Percentiles rank a stretch among this genome's conserved stretches.
Conservation (phyloP, 306 rosid genomes). For the Astragalus glycyphyllos region DNA sequence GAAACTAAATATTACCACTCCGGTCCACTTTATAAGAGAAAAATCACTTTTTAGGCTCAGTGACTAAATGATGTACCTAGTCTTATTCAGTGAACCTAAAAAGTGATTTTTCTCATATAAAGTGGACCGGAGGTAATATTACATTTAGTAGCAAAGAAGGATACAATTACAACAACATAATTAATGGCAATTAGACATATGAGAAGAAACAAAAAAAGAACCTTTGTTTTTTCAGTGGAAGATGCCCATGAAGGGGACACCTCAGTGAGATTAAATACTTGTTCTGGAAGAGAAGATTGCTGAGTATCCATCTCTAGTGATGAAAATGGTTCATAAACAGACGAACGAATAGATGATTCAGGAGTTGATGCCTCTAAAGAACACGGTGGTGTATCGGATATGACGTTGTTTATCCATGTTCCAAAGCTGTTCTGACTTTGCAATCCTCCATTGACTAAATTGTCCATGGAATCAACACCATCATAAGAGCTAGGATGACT, state of each 20-base stretch:
- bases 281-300: conserved; percentile 65
- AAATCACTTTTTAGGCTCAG: no score
- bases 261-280: conserved; percentile 75
- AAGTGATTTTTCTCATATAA: no score
- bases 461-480: conserved; percentile 47
- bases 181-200: conserved; percentile 17
- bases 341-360: conserved; percentile 55
- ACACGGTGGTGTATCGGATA: conserved; percentile 52
- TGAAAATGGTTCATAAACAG: conserved; percentile 51
- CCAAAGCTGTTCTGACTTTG: conserved; percentile 91
- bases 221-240: conserved; percentile 94
- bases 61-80: no score
- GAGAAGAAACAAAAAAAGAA: conserved; percentile 45
- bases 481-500: conserved; percentile 42
- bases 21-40: no score
- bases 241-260: conserved; percentile 86
- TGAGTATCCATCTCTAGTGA: conserved; percentile 50
- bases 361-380: conserved; percentile 56
- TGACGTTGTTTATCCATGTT: conserved; percentile 65
- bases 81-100: no score
- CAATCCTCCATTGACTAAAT: conserved; percentile 61
- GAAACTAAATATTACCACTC: conserved; percentile 17
- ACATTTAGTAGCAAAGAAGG: conserved; percentile 19
- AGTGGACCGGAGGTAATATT: no score
- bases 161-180: conserved; percentile 21